These are phyloP conservation scores for Aspergillus sp. DNA, from an alignment of 2,329 filamentous ascomycete genomes.

Conservation along the genomic window DNA sequence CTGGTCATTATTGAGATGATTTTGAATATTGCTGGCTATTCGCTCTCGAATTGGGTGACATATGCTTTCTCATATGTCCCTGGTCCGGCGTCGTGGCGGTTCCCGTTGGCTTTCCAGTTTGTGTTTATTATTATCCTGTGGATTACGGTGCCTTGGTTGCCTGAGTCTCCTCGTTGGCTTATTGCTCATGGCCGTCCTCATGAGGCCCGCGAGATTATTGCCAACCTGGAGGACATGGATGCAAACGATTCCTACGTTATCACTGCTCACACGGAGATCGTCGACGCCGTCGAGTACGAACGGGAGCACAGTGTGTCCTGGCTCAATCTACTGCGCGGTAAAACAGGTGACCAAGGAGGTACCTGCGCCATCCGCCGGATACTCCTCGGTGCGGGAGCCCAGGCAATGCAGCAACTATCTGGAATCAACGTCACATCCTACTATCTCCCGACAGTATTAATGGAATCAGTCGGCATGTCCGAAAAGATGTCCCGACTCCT, in stretches of 20 bases:
- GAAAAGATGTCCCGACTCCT: conserved; percentile 36
- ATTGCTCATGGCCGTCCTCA: conserved; percentile 11
- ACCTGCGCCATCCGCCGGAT: conserved; percentile 38
- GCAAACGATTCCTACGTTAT: conserved; percentile 37
- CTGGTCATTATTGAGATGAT: conserved; percentile 26
- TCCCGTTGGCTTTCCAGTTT: conserved; percentile 27
- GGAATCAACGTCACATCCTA: conserved; percentile 35
- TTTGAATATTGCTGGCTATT: conserved; percentile 30
- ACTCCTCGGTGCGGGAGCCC: conserved; percentile 40
- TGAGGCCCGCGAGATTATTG: conserved; percentile 41
- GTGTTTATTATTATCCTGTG: conserved; percentile 22
- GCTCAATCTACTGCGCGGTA: conserved; percentile 44
- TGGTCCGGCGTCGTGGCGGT: conserved; percentile 25
- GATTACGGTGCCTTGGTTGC: conserved; percentile 27
- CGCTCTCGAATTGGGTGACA: conserved; percentile 39
- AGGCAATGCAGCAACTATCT: conserved; percentile 31
- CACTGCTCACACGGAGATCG: conserved; percentile 40
- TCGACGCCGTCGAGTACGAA: conserved; percentile 45
- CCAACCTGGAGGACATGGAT: conserved; percentile 20
- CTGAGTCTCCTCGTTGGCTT: conserved; percentile 27
- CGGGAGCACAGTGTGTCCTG: conserved; percentile 45
- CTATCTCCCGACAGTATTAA: conserved; percentile 38
- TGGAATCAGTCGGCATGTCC: conserved; percentile 35
- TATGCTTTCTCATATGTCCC: conserved; percentile 37
- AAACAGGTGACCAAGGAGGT: conserved; percentile 12